Evolutionary conservation across 495 filamentous ascomycete species (phyloP).

Genomic region (Cercophora samala): DNA sequence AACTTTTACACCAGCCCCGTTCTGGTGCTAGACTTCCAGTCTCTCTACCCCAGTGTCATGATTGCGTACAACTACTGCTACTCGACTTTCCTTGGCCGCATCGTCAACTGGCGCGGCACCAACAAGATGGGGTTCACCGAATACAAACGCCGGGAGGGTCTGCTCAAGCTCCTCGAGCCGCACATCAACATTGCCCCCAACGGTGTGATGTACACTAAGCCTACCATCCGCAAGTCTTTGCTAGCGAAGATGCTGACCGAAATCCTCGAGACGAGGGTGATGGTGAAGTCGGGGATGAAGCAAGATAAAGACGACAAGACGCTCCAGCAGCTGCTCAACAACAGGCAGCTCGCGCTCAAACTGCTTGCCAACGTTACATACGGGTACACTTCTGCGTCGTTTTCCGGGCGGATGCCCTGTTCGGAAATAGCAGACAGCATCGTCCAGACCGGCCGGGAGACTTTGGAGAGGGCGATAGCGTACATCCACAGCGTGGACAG

Average conservation of each 20-base stretch:
- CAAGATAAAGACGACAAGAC: conserved; percentile 83
- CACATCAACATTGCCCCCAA: conserved; percentile 93
- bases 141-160: conserved; percentile 67
- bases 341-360: conserved; percentile 92
- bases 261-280: conserved; percentile 93
- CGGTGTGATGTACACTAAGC: conserved; percentile 91
- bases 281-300: conserved; percentile 99
- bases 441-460: conserved; percentile 92
- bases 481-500: conserved; percentile 81
- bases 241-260: conserved; percentile 95
- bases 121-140: conserved; percentile 95
- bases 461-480: conserved; percentile 87
- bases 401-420: conserved; percentile 95
- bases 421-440: conserved; percentile 98
- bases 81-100: conserved; percentile 88
- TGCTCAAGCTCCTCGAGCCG: conserved; percentile 77
- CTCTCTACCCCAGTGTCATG: conserved; percentile 95
- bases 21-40: conserved; percentile 93
- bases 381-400: conserved; percentile 93
- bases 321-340: conserved; percentile 85
- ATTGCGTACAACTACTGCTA: conserved; percentile 99
- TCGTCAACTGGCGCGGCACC: conserved; percentile 77
- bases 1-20: conserved; percentile 89
- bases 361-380: conserved; percentile 98
- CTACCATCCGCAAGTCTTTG: conserved; percentile 80